Percentiles rank a stretch among this genome's conserved stretches.
Conservation (phyloP, 768 basidiomycete genomes). For the Psilocybe azurescens region DNA sequence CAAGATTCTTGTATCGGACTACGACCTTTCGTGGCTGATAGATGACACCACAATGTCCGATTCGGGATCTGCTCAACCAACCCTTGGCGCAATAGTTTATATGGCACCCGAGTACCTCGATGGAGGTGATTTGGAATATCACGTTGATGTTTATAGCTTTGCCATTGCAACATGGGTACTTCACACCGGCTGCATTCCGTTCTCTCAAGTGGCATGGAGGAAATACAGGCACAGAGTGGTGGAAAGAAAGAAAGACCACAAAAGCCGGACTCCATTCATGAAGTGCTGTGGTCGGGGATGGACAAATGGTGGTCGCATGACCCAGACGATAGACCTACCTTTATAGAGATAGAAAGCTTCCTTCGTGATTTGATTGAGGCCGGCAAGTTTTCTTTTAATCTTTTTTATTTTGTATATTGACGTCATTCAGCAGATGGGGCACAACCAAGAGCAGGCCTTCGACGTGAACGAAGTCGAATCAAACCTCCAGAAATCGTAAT, state of each 20-base stretch:
- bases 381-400: background rate
- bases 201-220: conserved; percentile 2
- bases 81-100: background rate
- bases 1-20: background rate
- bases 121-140: conserved; percentile 3
- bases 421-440: background rate
- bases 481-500: background rate
- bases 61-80: background rate
- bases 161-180: conserved; percentile 7
- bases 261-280: conserved; percentile 4
- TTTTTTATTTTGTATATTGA: background rate
- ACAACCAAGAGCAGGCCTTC: background rate
- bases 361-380: conserved; percentile 1
- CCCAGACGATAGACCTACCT: conserved; percentile 8
- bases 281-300: conserved; percentile 1
- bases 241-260: conserved; percentile 5
- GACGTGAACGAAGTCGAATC: background rate
- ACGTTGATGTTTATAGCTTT: conserved; percentile 10
- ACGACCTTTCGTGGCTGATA: conserved; percentile 6
- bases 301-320: conserved; percentile 9
- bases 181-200: conserved; percentile 9
- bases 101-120: conserved; percentile 9
- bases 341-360: conserved; percentile 5
- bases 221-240: background rate
- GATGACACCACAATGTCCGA: conserved; percentile 4